Percentiles rank a stretch among this genome's conserved stretches.
phyloP scores from a whole-genome alignment of 208 protist genomes.

The Trypanosoma platydactyli region DNA sequence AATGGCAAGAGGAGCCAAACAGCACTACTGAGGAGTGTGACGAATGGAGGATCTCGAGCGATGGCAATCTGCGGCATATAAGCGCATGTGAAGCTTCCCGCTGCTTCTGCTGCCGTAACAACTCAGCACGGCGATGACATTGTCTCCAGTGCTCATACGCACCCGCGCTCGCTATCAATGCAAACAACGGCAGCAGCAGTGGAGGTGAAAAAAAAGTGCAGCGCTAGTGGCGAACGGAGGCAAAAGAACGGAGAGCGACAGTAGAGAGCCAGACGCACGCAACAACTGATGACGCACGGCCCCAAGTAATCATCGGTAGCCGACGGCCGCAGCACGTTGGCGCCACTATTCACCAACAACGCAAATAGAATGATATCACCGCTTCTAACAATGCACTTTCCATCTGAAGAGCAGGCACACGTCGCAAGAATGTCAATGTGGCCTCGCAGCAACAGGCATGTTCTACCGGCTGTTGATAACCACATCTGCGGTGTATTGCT shows the following conservation, averaged over 20 bases:
- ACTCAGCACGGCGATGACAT: too few species aligned
- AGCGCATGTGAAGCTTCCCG: too few species aligned
- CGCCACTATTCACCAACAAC: conserved; percentile 65
- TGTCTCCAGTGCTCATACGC: too few species aligned
- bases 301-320: too few species aligned
- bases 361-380: conserved; percentile 79
- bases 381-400: conserved; percentile 86
- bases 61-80: too few species aligned
- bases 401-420: conserved; percentile 79
- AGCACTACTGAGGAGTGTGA: too few species aligned
- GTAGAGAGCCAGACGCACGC: too few species aligned
- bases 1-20: too few species aligned
- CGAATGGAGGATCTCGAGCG: too few species aligned
- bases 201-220: neutral
- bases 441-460: conserved; percentile 56
- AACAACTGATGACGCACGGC: too few species aligned
- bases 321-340: conserved; percentile 52
- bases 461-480: conserved; percentile 68
- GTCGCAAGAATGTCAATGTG: conserved; percentile 82
- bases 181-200: neutral
- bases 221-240: neutral
- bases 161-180: neutral
- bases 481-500: conserved; percentile 87
- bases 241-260: too few species aligned
- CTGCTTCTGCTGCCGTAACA: too few species aligned